Base-by-base conservation (phyloP, 306 rosid genomes). In the Cucurbita argyrosperma region DNA sequence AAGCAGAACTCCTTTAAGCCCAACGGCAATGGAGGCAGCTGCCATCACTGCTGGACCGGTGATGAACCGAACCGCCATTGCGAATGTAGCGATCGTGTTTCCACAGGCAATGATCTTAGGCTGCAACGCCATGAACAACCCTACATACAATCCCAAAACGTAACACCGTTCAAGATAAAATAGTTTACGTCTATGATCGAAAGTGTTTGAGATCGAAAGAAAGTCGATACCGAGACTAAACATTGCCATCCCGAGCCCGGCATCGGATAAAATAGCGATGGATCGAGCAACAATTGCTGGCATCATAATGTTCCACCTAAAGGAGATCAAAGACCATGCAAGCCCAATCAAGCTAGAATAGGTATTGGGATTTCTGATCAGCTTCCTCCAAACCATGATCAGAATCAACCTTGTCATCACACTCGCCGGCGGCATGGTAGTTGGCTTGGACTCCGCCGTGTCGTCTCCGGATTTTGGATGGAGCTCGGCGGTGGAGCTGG, bases 231-330 rank as follows among this genome's bases (percentile, higher is more conserved):
- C 97, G 30, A 91, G 96, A 69, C 97, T 91, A 77, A 91, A 91
- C 97, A 91, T 91, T 18, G 96, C 97, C 97, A 91, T 91, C 64
- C 97, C 97, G 15, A 91, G 93, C 6, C 97, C 97, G 2, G 96
- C 96, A 76, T 88, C 84, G 4, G 97, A 91, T 38, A 89, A 77
- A 81, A 91, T 91, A 38, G 89, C 50, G 3, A 91, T 91, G 0
- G 97, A 91, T 16, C 64, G 46, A 4, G 93, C 97, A 57, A 89
- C 79, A 18, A 91, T 89, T 0, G 87, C 93, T 10, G 97, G 97
- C 97, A 91, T 91, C 6, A 16, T 81, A 75, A 91, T 56, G 43
- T 89, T 81, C 96, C 96, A 91, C 97, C 60, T 89, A 83, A 76
- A 91, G n/a, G 93, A 91, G 74, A 91, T 78, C 67, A 89, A 59